Base-by-base conservation (phyloP, 768 basidiomycete genomes). In the Termitomyces sp. region DNA sequence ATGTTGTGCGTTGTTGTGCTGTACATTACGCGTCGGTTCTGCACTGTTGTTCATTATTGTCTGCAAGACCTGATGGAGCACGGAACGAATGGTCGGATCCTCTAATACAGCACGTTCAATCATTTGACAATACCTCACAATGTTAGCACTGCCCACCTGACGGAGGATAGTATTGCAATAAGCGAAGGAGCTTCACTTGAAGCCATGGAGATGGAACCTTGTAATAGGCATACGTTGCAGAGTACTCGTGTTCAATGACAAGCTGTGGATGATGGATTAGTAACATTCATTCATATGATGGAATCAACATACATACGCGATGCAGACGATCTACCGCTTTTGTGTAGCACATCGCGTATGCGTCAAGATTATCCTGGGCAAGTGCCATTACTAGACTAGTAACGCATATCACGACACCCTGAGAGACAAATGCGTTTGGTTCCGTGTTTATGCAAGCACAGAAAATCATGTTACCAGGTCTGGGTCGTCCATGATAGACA, bases 1-100 rank as follows among this genome's bases (percentile, higher is more conserved):
- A 68, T 98, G 94, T 68, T 97, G 96, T 10, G 96, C 97, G 65
- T 99, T 99, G 71, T 96, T 98, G 68, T 99, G 97, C 69, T 99
- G 97, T 13, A 98, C 91, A 64, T 98, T 98, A 62, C 91, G 81
- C 12, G 93, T 88, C 9, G 90, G 89, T 66, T 97, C 95, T 9
- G 92, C 88, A 65, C 90, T 86, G 66, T 88, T 94, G 64, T 88
- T 89, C 84, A 98, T 93, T 68, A 94, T 86, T 7, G 88, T 88
- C 66, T 93, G 88, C 54, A 99, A 76, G 10, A 97, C 90, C 61
- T 90, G 81, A 60, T 92, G 84, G 46, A 99, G 74, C 33, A 88
- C 85, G 24, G 81, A 79, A 24, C 85, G 83, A 60, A 96, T 77
- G 6, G 91, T 85, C 0, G 86, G 81, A 68, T 98, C 95, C 69